These are phyloP conservation scores for Aspergillus sp. DNA, from an alignment of 2,329 filamentous ascomycete genomes.

Conservation along the genomic window DNA sequence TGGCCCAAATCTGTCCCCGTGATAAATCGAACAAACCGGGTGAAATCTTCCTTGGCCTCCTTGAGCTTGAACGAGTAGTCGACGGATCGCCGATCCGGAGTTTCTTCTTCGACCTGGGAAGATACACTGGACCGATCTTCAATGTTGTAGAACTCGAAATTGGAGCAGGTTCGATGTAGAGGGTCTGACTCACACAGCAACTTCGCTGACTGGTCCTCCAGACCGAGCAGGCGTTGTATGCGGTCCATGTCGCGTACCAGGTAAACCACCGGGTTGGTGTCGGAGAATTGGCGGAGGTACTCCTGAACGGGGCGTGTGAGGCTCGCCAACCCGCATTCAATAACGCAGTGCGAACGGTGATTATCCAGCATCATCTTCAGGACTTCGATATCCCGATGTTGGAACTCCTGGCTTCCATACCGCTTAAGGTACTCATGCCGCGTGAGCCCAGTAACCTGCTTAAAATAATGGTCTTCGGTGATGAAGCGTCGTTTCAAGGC, in stretches of 20 bases:
- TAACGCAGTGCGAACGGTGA: slow-evolving; percentile 42
- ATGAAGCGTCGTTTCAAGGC: slow-evolving; percentile 44
- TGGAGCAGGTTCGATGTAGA: slow-evolving; percentile 48
- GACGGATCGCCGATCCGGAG: slow-evolving; percentile 45
- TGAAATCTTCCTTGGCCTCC: slow-evolving; percentile 60
- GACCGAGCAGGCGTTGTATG: slow-evolving; percentile 42
- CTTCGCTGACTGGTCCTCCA: slow-evolving; percentile 44
- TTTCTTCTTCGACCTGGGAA: slow-evolving; percentile 29
- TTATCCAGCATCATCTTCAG: slow-evolving; percentile 46
- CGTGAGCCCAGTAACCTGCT: slow-evolving; percentile 41
- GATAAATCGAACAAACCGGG: slow-evolving; percentile 58
- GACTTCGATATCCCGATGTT: slow-evolving; percentile 43
- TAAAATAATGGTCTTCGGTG: slow-evolving; percentile 47
- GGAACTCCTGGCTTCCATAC: slow-evolving; percentile 43
- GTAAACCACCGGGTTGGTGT: slow-evolving; percentile 43
- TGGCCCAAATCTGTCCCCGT: slow-evolving; percentile 54
- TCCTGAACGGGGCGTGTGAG: slow-evolving; percentile 44
- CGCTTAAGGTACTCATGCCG: slow-evolving; percentile 43
- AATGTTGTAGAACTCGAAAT: slow-evolving; percentile 49
- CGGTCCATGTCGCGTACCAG: slow-evolving; percentile 41
- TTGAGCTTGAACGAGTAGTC: slow-evolving; percentile 51
- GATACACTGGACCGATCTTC: slow-evolving; percentile 41
- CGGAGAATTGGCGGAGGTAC: slow-evolving; percentile 37
- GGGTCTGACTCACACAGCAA: slow-evolving; percentile 46
- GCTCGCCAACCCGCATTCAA: slow-evolving; percentile 45